Evolutionary conservation across 176 grass and related monocot genomes (phyloP), one percentile per base, ranked within the genome.

Genomic region (Secale cereale): DNA sequence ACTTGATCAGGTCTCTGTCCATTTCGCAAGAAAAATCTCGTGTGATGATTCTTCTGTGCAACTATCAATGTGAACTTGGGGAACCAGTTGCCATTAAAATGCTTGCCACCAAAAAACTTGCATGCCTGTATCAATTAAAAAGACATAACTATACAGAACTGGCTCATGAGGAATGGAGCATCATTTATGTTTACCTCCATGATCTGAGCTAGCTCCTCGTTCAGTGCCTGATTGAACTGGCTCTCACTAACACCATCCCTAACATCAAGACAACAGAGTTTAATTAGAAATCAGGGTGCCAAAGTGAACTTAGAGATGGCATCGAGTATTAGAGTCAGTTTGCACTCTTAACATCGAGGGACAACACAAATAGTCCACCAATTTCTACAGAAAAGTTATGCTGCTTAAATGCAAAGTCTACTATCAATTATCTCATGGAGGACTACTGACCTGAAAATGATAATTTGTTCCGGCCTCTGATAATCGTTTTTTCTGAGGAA

Each of bases 21-120:
- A 71, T 78, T 68, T 40, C 45, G 73, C 13, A 48, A 33, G 56
- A 95, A 95, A 82, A 95, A 85, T 32, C 75, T 92, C 16, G 91
- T 95, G 66, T 95, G 88, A 50, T 92, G 90, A 40, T 91, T 95
- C 64, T 92, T 92, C 70, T 91, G 88, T 3, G 86, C 93, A 41
- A 92, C 89, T n/a, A 95, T 87, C 39, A 91, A 15, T 48, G 91
- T 95, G 36, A 95, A 89, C 75, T 95, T 92, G 32, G 90, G 93
- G 80, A 76, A 40, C 37, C 41, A 77, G 17, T 9, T 52, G 1
- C 71, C 77, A 6, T 78, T 77, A 48, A 90, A 30, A 86, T 83
- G 79, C 79, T 92, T 79, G 3, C 54, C 76, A 2, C 80, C 69
- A 43, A 91, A 28, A 88, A 82, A 81, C 73, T 92, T 80, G 78